A percentile compares a stretch with the other conserved stretches of the same genome.
Conservation (phyloP, 2,329 filamentous ascomycete genomes). For the Arthrobotrys sinensis region DNA sequence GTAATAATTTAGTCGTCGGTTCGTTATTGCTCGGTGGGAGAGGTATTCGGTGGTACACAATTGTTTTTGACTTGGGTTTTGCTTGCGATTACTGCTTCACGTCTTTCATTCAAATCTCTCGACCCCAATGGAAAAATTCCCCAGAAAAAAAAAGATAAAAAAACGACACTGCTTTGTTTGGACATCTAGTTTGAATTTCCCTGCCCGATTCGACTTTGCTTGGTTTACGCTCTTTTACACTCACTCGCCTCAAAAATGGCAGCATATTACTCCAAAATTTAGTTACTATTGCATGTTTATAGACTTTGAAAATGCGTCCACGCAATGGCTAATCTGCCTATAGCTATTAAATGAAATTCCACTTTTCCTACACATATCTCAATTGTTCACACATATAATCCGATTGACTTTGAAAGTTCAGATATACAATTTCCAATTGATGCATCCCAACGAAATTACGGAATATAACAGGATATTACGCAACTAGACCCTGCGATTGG, state of each 20-base stretch:
- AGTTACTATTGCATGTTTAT: conserved; percentile 56
- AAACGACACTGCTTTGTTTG: conserved; percentile 25
- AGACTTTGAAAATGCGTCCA: conserved; percentile 47
- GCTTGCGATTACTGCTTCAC: conserved; percentile 26
- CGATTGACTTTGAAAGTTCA: background rate
- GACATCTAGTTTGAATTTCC: conserved; percentile 23
- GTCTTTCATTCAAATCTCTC: conserved; percentile 30
- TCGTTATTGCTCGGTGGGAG: conserved; percentile 41
- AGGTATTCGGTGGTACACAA: conserved; percentile 61
- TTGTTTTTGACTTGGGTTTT: conserved; percentile 36
- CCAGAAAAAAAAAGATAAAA: conserved; percentile 43
- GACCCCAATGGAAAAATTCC: conserved; percentile 25
- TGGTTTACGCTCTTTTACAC: conserved; percentile 20
- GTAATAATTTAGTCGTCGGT: conserved; percentile 59
- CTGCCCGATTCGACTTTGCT: conserved; percentile 27
- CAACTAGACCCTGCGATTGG: conserved; percentile 34
- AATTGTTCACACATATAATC: conserved; percentile 10
- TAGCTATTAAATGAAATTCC: conserved; percentile 30
- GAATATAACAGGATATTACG: conserved; percentile 31
- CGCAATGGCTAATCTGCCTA: conserved; percentile 33
- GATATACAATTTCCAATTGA: background rate
- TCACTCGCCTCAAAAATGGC: conserved; percentile 27
- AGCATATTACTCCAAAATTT: conserved; percentile 38
- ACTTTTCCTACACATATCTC: conserved; percentile 1
- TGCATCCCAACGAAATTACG: conserved; percentile 21